Evolutionary conservation across 768 basidiomycete genomes (phyloP).

Genomic region (Pleurotus sapidus): DNA sequence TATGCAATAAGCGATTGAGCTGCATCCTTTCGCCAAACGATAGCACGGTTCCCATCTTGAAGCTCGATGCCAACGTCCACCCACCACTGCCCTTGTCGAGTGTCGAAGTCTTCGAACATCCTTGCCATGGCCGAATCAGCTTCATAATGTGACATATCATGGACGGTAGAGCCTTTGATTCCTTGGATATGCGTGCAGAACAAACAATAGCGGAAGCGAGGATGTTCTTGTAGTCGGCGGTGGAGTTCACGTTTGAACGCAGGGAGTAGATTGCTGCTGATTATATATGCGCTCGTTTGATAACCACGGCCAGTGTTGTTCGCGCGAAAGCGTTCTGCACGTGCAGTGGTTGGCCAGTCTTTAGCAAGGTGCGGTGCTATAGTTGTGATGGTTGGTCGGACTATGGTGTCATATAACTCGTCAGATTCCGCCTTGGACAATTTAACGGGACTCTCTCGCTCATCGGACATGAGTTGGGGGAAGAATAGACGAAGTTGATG

Average conservation of each 20-base stretch:
- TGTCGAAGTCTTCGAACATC: neutral
- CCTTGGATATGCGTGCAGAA: neutral
- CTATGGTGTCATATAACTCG: neutral
- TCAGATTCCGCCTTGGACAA: neutral
- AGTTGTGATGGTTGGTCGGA: neutral
- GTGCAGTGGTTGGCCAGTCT: neutral
- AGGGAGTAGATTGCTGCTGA: neutral
- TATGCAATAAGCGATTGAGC: no score
- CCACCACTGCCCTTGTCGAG: neutral
- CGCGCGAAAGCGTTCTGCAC: neutral
- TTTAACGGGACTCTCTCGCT: neutral
- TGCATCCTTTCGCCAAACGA: neutral
- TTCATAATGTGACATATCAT: neutral
- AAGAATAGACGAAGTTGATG: neutral
- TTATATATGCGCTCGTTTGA: neutral
- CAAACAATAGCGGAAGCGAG: neutral
- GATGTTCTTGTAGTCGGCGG: neutral
- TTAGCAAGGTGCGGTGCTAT: neutral
- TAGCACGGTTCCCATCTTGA: neutral
- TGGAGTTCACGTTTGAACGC: neutral
- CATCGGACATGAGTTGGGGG: neutral
- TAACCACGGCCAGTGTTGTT: neutral
- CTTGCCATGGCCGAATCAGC: neutral
- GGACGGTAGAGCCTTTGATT: neutral
- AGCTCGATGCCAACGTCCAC: constrained; percentile 2